Conservation (phyloP, 306 rosid genomes). For the Herpetospermum pedunculosum region DNA sequence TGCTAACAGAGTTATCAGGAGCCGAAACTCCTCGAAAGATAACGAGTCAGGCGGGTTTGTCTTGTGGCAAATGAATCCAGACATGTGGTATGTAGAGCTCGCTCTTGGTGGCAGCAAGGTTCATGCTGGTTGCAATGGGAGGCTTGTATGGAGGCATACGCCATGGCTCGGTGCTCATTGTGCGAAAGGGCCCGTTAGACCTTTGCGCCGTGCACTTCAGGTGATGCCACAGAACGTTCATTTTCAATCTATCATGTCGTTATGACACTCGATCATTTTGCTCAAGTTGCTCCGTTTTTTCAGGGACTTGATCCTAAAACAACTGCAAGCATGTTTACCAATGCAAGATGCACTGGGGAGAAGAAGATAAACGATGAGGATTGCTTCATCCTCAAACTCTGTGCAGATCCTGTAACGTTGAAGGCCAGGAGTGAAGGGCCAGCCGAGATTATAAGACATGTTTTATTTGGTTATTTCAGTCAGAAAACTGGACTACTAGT, state of each 20-base stretch:
- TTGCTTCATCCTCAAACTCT: conserved; percentile 91
- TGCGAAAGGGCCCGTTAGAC: conserved; percentile 95
- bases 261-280: background rate
- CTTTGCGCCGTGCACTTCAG: conserved; percentile 87
- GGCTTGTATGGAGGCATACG: conserved; percentile 98
- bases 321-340: conserved; percentile 93
- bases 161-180: conserved; percentile 99
- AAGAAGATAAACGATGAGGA: conserved; percentile 86
- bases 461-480: conserved; percentile 93
- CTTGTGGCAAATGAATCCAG: conserved; percentile 96
- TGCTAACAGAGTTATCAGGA: conserved; percentile 63
- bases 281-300: background rate
- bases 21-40: conserved; percentile 68
- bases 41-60: conserved; percentile 91
- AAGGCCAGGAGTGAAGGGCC: conserved; percentile 98
- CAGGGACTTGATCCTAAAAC: conserved; percentile 95
- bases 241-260: background rate
- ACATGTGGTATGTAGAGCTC: conserved; percentile 98
- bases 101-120: conserved; percentile 98
- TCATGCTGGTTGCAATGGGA: conserved; percentile 94
- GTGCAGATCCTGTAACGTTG: conserved; percentile 74
- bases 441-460: conserved; percentile 92
- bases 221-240: background rate
- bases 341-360: conserved; percentile 92
- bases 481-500: conserved; percentile 91